phyloP scores from a whole-genome alignment of 2,329 filamentous ascomycete genomes.

The Sporothrix globosa region DNA sequence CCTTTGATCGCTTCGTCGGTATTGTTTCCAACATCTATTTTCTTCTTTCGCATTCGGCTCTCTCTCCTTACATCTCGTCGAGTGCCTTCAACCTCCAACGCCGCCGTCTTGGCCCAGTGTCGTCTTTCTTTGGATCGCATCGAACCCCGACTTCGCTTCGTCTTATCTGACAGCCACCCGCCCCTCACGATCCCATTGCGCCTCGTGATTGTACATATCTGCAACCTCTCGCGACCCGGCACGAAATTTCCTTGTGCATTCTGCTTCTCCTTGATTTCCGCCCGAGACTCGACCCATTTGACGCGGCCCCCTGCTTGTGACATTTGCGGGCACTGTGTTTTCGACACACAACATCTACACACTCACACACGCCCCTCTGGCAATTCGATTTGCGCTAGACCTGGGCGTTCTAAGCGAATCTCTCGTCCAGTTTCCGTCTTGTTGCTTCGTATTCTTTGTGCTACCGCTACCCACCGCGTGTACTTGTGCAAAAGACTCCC shows the following conservation, averaged over 20 bases:
- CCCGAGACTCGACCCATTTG: slow-evolving; percentile 30
- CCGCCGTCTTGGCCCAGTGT: neutral
- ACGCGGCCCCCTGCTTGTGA: slow-evolving; percentile 29
- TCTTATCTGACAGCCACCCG: neutral
- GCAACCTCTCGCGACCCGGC: neutral
- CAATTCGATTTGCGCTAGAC: neutral
- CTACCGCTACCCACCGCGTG: slow-evolving; percentile 17
- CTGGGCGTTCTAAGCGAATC: slow-evolving; percentile 25
- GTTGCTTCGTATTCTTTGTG: slow-evolving; percentile 12
- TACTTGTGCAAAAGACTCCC: slow-evolving; percentile 9
- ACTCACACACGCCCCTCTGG: neutral
- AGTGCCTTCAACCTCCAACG: neutral
- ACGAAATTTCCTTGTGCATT: neutral
- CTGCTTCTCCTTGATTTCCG: neutral
- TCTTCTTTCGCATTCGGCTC: neutral
- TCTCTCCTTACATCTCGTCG: slow-evolving; percentile 9
- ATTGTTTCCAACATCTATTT: neutral
- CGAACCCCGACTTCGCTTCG: neutral
- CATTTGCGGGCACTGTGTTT: neutral
- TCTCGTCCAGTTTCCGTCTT: neutral
- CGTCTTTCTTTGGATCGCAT: neutral
- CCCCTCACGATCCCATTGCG: neutral
- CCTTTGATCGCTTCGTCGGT: neutral
- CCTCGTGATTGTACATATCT: neutral
- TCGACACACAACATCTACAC: slow-evolving; percentile 21